Percentiles rank a stretch among this genome's conserved stretches.
Conservation (phyloP, 2,329 filamentous ascomycete species). For the Ploettnerulaceae sp. region DNA sequence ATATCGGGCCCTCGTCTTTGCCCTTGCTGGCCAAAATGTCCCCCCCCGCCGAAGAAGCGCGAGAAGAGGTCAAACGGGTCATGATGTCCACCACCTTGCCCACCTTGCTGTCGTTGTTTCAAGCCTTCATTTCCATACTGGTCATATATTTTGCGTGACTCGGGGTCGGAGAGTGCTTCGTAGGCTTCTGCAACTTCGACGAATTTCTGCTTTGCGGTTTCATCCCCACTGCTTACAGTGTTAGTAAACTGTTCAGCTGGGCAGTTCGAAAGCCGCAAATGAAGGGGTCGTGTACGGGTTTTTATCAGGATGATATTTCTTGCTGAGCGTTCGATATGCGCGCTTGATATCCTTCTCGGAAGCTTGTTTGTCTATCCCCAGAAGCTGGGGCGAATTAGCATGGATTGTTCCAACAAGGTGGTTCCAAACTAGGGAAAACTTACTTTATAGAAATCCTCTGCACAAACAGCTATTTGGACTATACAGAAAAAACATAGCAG, state of each 20-base stretch:
- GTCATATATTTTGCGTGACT: constrained; percentile 86
- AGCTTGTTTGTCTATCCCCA: constrained; percentile 74
- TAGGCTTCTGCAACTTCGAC: constrained; percentile 93
- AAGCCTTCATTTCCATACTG: constrained; percentile 89
- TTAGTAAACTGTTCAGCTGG: constrained; percentile 6
- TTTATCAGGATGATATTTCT: constrained; percentile 97
- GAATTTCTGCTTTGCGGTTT: constrained; percentile 81
- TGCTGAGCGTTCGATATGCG: constrained; percentile 85
- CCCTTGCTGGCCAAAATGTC: constrained; percentile 61
- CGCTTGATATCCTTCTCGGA: constrained; percentile 87
- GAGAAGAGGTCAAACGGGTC: constrained; percentile 97
- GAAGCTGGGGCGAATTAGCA: constrained; percentile 48
- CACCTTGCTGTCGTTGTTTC: constrained; percentile 72
- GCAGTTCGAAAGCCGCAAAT: not conserved
- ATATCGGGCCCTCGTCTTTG: constrained; percentile 82
- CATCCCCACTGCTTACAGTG: constrained; percentile 57
- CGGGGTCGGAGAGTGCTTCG: constrained; percentile 76
- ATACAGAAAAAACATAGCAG: constrained; percentile 49
- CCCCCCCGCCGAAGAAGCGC: constrained; percentile 86
- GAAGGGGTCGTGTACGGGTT: constrained; percentile 65
- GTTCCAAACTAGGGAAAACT: not conserved
- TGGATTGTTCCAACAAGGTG: not conserved
- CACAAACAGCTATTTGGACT: constrained; percentile 50
- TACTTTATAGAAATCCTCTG: constrained; percentile 78
- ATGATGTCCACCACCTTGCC: constrained; percentile 57